phyloP scores from a whole-genome alignment of 257 asterid species.

The Henckelia pumila region DNA sequence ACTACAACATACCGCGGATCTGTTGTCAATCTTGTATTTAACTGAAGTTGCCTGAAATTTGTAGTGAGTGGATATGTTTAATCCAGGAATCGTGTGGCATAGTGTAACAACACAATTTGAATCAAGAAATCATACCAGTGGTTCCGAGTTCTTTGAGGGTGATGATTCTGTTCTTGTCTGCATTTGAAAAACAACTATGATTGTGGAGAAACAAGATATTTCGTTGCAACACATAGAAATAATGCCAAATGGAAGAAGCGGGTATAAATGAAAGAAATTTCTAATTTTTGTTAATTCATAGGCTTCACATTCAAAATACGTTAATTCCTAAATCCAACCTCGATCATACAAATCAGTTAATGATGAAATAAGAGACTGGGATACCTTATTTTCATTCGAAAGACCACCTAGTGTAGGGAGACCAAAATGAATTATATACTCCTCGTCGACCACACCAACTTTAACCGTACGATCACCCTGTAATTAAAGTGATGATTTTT shows the following conservation, averaged over 20 bases:
- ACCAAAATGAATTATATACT: conserved; percentile 64
- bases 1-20: conserved; percentile 57
- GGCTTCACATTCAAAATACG: neutral
- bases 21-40: conserved; percentile 30
- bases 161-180: conserved; percentile 34
- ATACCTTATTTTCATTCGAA: conserved; percentile 48
- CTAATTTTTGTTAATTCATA: neutral
- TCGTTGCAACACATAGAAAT: neutral
- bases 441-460: conserved; percentile 80
- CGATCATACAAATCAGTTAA: neutral
- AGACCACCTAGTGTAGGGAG: conserved; percentile 72
- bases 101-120: neutral
- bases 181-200: conserved; percentile 5
- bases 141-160: conserved; percentile 27
- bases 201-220: neutral
- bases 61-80: conserved; percentile 1
- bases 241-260: neutral
- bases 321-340: neutral
- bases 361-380: neutral
- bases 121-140: conserved; percentile 31
- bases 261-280: neutral
- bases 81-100: neutral
- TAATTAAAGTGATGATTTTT: conserved; percentile 14
- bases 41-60: conserved; percentile 38
- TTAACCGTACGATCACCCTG: conserved; percentile 76